Conservation (phyloP, 352 stramenopile genomes). For the Phytophthora cryptogea region DNA sequence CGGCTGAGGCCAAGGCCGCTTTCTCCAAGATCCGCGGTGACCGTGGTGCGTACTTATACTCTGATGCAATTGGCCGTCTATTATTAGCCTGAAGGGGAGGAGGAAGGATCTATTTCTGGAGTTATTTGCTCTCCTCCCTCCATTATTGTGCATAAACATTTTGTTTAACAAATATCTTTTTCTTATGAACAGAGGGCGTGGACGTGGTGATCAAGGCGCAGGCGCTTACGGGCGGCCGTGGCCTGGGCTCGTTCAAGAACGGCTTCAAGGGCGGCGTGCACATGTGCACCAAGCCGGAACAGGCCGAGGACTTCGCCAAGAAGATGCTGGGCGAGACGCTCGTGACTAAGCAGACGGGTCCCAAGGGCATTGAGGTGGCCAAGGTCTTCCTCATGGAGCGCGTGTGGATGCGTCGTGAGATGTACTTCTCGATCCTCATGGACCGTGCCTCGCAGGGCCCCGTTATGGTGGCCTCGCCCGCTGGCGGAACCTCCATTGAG, state of each 20-base stretch:
- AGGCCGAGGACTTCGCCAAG: slow-evolving; percentile 80
- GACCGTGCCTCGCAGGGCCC: slow-evolving; percentile 95
- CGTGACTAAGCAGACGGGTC: slow-evolving; percentile 96
- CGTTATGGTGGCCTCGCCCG: slow-evolving; percentile 95
- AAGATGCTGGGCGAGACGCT: slow-evolving; percentile 95
- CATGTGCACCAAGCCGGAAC: slow-evolving; percentile 91
- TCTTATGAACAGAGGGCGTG: slow-evolving; percentile 50
- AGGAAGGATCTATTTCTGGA: slow-evolving; percentile 4
- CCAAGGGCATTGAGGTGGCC: slow-evolving; percentile 86
- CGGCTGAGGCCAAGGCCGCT: slow-evolving; percentile 78
- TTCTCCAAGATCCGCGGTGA: slow-evolving; percentile 82
- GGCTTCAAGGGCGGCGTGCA: slow-evolving; percentile 98
- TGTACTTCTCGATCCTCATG: slow-evolving; percentile 99
- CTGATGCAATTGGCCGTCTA: slow-evolving; percentile 1
- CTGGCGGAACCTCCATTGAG: slow-evolving; percentile 96
- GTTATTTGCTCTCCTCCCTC: neutral
- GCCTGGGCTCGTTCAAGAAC: slow-evolving; percentile 96
- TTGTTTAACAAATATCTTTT: slow-evolving; percentile 33
- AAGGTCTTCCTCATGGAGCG: slow-evolving; percentile 94
- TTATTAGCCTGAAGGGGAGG: slow-evolving; percentile 5
- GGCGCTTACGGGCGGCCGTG: slow-evolving; percentile 96
- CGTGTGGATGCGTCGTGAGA: slow-evolving; percentile 95
- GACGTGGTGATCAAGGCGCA: slow-evolving; percentile 97
- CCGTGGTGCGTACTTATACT: slow-evolving; percentile 49
- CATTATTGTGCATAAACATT: slow-evolving; percentile 14